Evolutionary conservation across 768 basidiomycete genomes (phyloP).

Genomic region (Leccinellum albellum): DNA sequence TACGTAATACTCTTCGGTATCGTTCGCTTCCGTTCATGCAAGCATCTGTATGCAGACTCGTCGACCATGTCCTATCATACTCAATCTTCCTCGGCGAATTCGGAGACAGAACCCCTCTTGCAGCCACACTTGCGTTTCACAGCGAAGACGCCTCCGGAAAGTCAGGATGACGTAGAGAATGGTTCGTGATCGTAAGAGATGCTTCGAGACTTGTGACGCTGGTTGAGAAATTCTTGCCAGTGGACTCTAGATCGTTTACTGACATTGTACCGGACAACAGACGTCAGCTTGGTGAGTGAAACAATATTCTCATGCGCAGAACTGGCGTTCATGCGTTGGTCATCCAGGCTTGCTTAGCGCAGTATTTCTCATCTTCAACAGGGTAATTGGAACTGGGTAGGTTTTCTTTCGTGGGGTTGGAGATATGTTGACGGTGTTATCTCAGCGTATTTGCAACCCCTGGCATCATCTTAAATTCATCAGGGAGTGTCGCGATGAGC

Average conservation of each 20-base stretch:
- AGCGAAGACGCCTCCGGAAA: not conserved
- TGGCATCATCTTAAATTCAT: conserved; percentile 59
- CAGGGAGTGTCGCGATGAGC: conserved; percentile 68
- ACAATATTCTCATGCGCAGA: not conserved
- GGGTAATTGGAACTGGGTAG: conserved; percentile 71
- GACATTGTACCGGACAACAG: conserved; percentile 48
- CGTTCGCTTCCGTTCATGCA: too few relatives aligned
- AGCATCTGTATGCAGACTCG: not conserved
- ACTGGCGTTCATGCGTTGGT: not conserved
- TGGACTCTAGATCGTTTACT: conserved; percentile 14
- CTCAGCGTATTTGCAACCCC: conserved; percentile 68
- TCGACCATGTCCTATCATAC: conserved; percentile 2
- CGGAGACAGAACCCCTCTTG: conserved; percentile 24
- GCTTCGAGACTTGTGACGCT: not conserved
- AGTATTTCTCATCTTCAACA: conserved; percentile 68
- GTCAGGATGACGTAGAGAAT: conserved; percentile 2
- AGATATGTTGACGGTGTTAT: conserved; percentile 1
- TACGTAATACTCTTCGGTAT: too few relatives aligned
- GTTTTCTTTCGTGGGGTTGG: not conserved
- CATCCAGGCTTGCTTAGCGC: conserved; percentile 40
- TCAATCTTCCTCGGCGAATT: not conserved
- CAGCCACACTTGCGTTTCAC: not conserved
- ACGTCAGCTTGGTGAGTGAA: conserved; percentile 46
- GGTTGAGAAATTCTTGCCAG: conserved; percentile 1
- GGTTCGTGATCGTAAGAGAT: conserved; percentile 8